These are phyloP conservation scores for Chondrus crispus DNA, from an alignment of 23 red algal genomes.

Conservation along the genomic window DNA sequence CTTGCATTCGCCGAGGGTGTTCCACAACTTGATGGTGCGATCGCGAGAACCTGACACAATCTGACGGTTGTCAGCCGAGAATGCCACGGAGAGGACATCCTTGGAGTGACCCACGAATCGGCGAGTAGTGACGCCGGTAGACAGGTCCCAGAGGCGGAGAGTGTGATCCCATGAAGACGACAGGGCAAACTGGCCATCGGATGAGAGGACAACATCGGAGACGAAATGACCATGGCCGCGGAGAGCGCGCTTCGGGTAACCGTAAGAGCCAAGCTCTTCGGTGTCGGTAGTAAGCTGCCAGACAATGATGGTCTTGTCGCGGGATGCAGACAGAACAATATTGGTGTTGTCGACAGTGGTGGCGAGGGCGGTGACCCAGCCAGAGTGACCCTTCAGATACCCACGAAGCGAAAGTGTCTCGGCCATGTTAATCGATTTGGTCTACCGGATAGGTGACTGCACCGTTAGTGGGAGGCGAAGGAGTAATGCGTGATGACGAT, in stretches of 20 bases:
- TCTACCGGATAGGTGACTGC: no score
- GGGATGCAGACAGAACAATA: constrained; percentile 85
- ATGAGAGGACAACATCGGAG: constrained; percentile 88
- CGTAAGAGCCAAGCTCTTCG: constrained; percentile 76
- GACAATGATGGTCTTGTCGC: constrained; percentile 94
- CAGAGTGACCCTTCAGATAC: constrained; percentile 91
- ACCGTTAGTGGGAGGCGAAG: no score
- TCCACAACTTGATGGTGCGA: constrained; percentile 99
- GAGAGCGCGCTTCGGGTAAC: constrained; percentile 69
- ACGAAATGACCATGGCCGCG: constrained; percentile 95
- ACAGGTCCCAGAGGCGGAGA: constrained; percentile 93
- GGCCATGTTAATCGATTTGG: constrained; percentile 50
- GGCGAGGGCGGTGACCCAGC: constrained; percentile 94
- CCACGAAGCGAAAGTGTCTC: constrained; percentile 79
- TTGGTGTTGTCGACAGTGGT: constrained; percentile 73
- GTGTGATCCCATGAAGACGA: constrained; percentile 97
- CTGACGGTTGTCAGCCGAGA: constrained; percentile 95
- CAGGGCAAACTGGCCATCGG: constrained; percentile 97
- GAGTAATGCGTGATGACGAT: no score
- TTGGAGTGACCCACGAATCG: constrained; percentile 96
- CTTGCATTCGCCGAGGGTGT: constrained; percentile 99
- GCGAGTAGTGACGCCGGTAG: constrained; percentile 68
- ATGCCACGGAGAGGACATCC: constrained; percentile 97
- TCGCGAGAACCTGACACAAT: constrained; percentile 97
- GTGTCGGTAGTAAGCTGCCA: constrained; percentile 82